Evolutionary conservation across 2,329 filamentous ascomycete species (phyloP).

Genomic region (Diaporthe sp.): DNA sequence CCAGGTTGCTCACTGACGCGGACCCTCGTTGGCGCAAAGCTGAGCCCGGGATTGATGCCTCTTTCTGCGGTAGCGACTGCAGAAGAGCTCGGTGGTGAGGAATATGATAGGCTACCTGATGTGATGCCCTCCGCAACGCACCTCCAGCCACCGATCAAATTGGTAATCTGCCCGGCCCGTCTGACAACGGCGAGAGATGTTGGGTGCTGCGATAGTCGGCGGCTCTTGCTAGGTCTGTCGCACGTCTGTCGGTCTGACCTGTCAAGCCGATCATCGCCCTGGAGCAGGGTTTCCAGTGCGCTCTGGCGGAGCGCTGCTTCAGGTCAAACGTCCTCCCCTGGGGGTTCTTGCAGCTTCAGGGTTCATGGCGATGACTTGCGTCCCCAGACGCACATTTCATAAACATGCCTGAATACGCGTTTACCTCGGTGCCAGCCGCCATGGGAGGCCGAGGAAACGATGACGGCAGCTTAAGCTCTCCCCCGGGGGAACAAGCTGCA

Average conservation of each 20-base stretch:
- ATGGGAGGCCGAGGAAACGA: not conserved
- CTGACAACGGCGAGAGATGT: not conserved
- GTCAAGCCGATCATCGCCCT: not conserved
- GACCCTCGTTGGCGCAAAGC: conserved; percentile 6
- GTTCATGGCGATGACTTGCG: conserved; percentile 5
- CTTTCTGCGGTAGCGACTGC: conserved; percentile 15
- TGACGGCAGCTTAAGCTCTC: not conserved
- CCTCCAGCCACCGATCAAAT: conserved; percentile 2
- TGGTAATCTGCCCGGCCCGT: conserved; percentile 11
- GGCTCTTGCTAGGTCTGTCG: conserved; percentile 17
- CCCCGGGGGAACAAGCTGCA: not conserved
- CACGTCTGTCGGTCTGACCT: not conserved
- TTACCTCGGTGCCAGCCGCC: not conserved
- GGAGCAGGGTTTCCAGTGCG: not conserved
- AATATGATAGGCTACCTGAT: conserved; percentile 14
- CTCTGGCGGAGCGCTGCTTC: not conserved
- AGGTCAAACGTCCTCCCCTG: not conserved
- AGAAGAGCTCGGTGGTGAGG: not conserved
- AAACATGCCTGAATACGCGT: not conserved
- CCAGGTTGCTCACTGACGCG: not conserved
- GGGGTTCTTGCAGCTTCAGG: not conserved
- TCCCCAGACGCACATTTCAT: not conserved
- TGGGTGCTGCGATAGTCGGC: conserved; percentile 18
- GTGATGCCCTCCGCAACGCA: conserved; percentile 9
- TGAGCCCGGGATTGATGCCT: conserved; percentile 20